Base-by-base conservation (phyloP, 345 rosid species). In the Aquilaria malaccensis region DNA sequence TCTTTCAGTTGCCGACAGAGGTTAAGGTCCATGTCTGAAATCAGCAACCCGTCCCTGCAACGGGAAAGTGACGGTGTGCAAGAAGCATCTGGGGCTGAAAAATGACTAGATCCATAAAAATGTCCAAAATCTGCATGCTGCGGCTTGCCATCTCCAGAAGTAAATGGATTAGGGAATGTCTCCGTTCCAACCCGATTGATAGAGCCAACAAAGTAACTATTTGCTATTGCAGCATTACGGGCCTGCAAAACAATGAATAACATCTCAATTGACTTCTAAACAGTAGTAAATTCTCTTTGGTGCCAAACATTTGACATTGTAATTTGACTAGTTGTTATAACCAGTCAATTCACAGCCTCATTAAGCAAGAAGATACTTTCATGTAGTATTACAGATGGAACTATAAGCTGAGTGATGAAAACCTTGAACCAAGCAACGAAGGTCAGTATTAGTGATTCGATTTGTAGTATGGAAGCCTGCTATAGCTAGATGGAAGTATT, bases 161-260 rank as follows among this genome's bases (percentile, higher is more conserved):
- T 94, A 70, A 94, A 88, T 13, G 97, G 80, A 69, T 88, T 83
- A 13, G 99, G 96, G 72, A 94, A 90, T 59, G 71, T 73, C 78
- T 86, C 97, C 2, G 96, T 94, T n/a, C 99, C 99, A 61, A 94
- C 96, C 12, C 96, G 87, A 72, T 94, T 94, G 52, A 94, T 87
- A 45, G 99, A 94, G 33, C 92, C 99, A n/a, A 88, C 95, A 64
- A 86, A 94, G 74, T 88, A 94, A 70, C 89, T 94, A 65, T 94
- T 94, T 60, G 96, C 93, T 61, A 94, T 86, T 14, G 96, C 97
- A 64, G 95, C 99, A 67, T 94, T 94, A 50, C 95, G 85, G 7
- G 97, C 96, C 96, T 94, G 85, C 14, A 62, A 55, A 66, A 66
- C 47, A 31, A 61, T 41, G 30, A 43, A 56, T 3, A 47, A 30